Evolutionary conservation across 768 basidiomycete genomes (phyloP), one percentile per base, ranked within the genome.

Genomic region (Boletellus ananas): DNA sequence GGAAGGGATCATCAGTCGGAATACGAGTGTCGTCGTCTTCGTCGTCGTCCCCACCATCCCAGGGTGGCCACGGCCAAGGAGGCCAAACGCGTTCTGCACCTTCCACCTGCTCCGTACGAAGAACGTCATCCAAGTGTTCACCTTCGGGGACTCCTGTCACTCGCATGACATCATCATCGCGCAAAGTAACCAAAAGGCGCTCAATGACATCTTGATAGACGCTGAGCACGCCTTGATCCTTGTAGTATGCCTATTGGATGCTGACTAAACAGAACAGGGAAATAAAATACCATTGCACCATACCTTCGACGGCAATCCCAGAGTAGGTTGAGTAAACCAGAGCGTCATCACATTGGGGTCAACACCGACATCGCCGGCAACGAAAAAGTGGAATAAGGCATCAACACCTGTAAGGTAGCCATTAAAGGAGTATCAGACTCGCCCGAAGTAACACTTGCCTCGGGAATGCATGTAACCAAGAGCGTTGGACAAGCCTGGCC

Each of bases 241-340:
- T 79, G 67, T 91, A 98, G 66, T 98, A 96, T 71, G 94, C 92
- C 86, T 92, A 25, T 9, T 5, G 55, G 11, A 34, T 34, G 49
- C 34, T 45, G 23, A 53, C 38, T 43, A 50, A 37, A 25, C 13
- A 21, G 9, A 21, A 21, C 11, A 41, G 13, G 52, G 3, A 3
- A 31, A 49, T 10, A 8, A 10, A 13, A 7, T 25, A 27, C 29
- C 11, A 14, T 13, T 13, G 13, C 6, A 17, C 1, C 60, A 34
- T 45, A 88, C 90, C 79, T 94, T 94, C 14, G 94, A 83, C 2
- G 92, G 94, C 12, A 96, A 81, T 36, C 91, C 90, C 13, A 95
- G 73, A 8, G 69, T 72, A 3, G 88, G 79, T 63, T 96, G 94
- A 56, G 79, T 85, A 59, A 95, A 85, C 87, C 88, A 93, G 13